phyloP scores from a whole-genome alignment of 225 moss, liverwort and hornwort species.

The Polytrichum commune region DNA sequence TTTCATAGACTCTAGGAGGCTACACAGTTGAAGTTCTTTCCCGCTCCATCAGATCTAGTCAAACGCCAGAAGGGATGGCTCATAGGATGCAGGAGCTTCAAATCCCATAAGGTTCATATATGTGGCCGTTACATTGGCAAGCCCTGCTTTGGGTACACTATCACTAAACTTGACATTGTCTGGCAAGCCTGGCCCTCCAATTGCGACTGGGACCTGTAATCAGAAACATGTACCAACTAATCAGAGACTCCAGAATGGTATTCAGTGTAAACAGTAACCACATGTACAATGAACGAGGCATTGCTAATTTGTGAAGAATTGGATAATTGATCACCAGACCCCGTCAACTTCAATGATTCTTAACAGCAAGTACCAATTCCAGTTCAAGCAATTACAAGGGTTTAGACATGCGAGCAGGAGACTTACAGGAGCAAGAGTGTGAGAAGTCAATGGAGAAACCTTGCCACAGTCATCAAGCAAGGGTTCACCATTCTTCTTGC shows the following conservation, averaged over 20 bases:
- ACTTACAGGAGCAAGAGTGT: conserved; percentile 76
- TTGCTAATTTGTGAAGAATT: too few relatives aligned
- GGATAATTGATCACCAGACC: too few relatives aligned
- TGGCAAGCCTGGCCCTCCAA: conserved; percentile 90
- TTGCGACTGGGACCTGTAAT: conserved; percentile 81
- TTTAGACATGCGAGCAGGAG: too few relatives aligned
- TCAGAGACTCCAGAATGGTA: too few relatives aligned
- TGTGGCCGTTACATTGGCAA: conserved; percentile 92
- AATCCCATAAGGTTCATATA: conserved; percentile 93
- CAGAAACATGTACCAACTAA: not conserved
- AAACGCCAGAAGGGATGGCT: conserved; percentile 61
- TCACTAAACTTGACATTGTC: conserved; percentile 64
- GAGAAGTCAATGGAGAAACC: conserved; percentile 74
- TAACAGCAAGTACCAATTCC: too few relatives aligned
- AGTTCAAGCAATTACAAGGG: too few relatives aligned
- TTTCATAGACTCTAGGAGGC: too few relatives aligned
- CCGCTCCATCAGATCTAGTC: conserved; percentile 17
- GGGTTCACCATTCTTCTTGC: conserved; percentile 77
- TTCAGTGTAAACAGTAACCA: too few relatives aligned
- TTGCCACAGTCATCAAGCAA: conserved; percentile 59
- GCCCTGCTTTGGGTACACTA: conserved; percentile 73
- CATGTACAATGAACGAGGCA: too few relatives aligned
- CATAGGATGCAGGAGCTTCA: conserved; percentile 77
- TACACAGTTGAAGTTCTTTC: too few relatives aligned
- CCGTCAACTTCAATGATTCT: too few relatives aligned